Evolutionary conservation across 1,284 basidiomycete species (phyloP).

Genomic region (Meripilus lineatus): DNA sequence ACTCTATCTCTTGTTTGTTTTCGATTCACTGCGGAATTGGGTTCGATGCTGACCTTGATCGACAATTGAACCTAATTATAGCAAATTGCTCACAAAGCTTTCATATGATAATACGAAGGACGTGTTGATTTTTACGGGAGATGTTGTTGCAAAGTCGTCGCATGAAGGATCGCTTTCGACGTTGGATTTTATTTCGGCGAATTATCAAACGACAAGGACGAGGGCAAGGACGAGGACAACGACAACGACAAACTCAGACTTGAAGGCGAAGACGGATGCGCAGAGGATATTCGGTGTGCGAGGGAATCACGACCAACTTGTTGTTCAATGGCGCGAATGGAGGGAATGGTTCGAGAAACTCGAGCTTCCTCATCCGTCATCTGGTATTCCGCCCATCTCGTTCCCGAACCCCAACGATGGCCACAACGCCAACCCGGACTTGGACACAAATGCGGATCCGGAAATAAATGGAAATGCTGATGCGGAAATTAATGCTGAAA

Average conservation of each 20-base stretch:
- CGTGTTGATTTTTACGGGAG: slow-evolving; percentile 75
- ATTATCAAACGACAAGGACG: slow-evolving; percentile 40
- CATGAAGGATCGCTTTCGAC: slow-evolving; percentile 56
- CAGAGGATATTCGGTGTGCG: slow-evolving; percentile 55
- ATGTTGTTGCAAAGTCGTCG: slow-evolving; percentile 70
- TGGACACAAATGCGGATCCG: too few species aligned
- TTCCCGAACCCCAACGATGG: slow-evolving; percentile 6
- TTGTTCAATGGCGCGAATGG: slow-evolving; percentile 86
- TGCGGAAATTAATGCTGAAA: slow-evolving; percentile 7
- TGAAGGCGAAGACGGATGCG: too few species aligned
- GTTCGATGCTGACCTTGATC: too few species aligned
- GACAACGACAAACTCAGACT: too few species aligned
- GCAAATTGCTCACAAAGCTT: slow-evolving; percentile 57
- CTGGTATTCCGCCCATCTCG: slow-evolving; percentile 9
- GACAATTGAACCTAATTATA: too few species aligned
- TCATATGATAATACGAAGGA: slow-evolving; percentile 58
- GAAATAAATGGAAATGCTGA: neutral
- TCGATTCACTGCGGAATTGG: too few species aligned
- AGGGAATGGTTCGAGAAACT: slow-evolving; percentile 54
- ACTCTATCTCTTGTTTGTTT: neutral
- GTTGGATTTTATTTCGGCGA: slow-evolving; percentile 56
- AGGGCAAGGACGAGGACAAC: slow-evolving; percentile 1
- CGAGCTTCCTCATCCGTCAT: slow-evolving; percentile 15
- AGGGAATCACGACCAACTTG: slow-evolving; percentile 88
- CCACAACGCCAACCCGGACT: slow-evolving; percentile 7